Evolutionary conservation across 2,329 filamentous ascomycete genomes (phyloP).

Genomic region (Fonsecaea pugnacius): DNA sequence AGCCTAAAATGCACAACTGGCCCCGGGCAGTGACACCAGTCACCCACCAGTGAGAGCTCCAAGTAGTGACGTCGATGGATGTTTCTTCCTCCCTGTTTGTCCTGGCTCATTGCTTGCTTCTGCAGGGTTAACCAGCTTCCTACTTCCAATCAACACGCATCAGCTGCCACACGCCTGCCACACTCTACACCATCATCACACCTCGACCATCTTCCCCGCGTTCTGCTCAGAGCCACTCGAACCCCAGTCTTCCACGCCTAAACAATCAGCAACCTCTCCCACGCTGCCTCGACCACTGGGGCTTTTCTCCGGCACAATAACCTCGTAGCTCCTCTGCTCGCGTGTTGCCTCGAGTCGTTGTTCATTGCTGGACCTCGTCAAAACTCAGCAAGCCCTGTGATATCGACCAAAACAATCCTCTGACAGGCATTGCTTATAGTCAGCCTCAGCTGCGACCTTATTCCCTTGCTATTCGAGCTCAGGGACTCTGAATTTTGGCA

Average conservation of each 20-base stretch:
- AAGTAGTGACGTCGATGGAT: conserved; percentile 20
- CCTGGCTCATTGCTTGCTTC: conserved; percentile 3
- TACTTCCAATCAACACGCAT: conserved; percentile 7
- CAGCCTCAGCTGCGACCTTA: conserved; percentile 9
- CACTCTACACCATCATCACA: conserved; percentile 10
- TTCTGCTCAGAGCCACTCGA: conserved; percentile 15
- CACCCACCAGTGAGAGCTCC: conserved; percentile 9
- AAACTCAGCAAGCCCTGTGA: conserved; percentile 4
- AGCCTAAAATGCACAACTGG: background rate
- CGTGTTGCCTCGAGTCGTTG: conserved; percentile 12
- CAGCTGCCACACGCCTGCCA: conserved; percentile 13
- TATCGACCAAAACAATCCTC: conserved; percentile 4
- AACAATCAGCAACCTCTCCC: conserved; percentile 20
- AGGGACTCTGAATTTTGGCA: conserved; percentile 18
- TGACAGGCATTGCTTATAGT: conserved; percentile 1
- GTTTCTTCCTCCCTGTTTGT: conserved; percentile 7
- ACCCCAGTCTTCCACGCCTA: conserved; percentile 18
- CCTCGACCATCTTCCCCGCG: conserved; percentile 15
- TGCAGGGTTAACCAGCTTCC: conserved; percentile 1
- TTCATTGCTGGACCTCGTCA: conserved; percentile 6
- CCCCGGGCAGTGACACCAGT: background rate
- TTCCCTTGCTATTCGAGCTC: conserved; percentile 16
- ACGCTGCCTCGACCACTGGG: conserved; percentile 19
- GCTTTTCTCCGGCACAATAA: conserved; percentile 21
- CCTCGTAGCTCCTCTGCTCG: conserved; percentile 13